Conservation (phyloP, 306 rosid species). For the Malus fusca region DNA sequence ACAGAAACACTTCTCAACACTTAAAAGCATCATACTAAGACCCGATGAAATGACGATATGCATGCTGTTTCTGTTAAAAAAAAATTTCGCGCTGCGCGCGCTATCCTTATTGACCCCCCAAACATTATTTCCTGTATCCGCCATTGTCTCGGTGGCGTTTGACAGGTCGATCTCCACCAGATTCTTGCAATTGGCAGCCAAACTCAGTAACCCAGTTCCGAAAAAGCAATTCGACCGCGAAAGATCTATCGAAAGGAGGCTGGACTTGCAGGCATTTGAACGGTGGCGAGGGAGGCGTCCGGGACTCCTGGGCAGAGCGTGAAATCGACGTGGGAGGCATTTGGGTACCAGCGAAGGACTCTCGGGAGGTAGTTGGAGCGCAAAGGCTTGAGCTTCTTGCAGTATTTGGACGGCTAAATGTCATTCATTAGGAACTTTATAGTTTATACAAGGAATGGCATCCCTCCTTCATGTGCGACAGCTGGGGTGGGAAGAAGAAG, state of each 20-base stretch:
- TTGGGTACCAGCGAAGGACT: conserved; percentile 40
- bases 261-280: conserved; percentile 35
- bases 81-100: too few species aligned
- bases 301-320: conserved; percentile 58
- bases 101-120: too few species aligned
- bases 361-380: conserved; percentile 54
- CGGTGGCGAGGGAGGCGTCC: conserved; percentile 24
- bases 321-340: conserved; percentile 41
- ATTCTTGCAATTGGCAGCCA: conserved; percentile 36
- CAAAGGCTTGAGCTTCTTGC: conserved; percentile 42
- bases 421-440: too few species aligned
- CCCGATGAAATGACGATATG: too few species aligned
- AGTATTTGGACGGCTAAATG: too few species aligned
- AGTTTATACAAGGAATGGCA: too few species aligned
- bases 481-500: too few species aligned
- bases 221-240: conserved; percentile 62
- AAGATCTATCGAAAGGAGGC: conserved; percentile 57
- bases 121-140: too few species aligned
- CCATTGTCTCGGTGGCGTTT: conserved; percentile 74
- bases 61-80: too few species aligned
- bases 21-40: too few species aligned
- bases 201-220: conserved; percentile 37
- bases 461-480: too few species aligned
- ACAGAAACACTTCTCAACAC: too few species aligned
- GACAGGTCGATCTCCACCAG: conserved; percentile 74